Evolutionary conservation across 2,329 filamentous ascomycete genomes (phyloP), one percentile per base, ranked within the genome.

Genomic region (Colletotrichum zoysiae): DNA sequence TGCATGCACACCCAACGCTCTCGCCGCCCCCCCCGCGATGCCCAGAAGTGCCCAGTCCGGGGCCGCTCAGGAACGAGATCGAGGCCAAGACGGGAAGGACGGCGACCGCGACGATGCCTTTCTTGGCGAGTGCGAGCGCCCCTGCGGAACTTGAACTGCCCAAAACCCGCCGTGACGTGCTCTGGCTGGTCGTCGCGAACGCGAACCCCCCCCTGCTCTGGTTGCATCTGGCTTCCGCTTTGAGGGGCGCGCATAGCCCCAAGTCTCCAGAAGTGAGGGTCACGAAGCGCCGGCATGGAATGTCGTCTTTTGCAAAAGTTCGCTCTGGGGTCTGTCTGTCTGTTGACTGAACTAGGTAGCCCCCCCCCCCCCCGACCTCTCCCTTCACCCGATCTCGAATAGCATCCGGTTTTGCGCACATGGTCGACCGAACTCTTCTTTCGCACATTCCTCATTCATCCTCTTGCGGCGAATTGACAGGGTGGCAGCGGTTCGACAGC

Each of bases 21-120:
- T 20, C 16, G 3, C 42, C 20, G 18, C 44, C 44, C 46, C 44
- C 46, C 33, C 20, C 16, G 12, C n/a, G 35, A 40, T 62, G 60
- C 46, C 65, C 59, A 69, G 55, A 33, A 53, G 12, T 63, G 60
- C 60, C 70, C 59, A 69, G 59, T 72, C 70, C 61, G 60, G 60
- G 70, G 66, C 59, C 46, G 69, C 59, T 42, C 46, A 69, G 65
- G 59, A 50, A 59, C 48, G 30, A 70, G 66, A 69, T 70, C 59
- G 70, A 42, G n/a, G 66, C 65, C 70, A 70, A 72, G 70, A 72
- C 65, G 60, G 65, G 65, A 72, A 65, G 65, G 55, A 69, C 64
- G 44, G n/a, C 16, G 40, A 57, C 35, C 6, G 30, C 16, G 33
- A 16, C 23, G n/a, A 20, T 40, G 65, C 56, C 65, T 61, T 70